Conservation (phyloP, 1,284 basidiomycete species). For the Ustilago lituana region DNA sequence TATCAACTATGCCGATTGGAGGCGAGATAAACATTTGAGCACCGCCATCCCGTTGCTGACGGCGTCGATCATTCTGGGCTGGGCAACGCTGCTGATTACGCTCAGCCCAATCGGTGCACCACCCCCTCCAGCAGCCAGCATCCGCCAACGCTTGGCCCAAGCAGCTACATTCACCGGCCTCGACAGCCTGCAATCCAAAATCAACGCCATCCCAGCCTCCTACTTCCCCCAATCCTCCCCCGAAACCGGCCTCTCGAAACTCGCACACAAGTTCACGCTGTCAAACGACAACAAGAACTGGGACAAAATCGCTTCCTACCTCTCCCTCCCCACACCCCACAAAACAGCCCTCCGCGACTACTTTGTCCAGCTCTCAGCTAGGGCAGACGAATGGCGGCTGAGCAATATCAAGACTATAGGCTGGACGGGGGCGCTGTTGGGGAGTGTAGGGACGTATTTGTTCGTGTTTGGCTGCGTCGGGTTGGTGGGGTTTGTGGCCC, state of each 20-base stretch:
- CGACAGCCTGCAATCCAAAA: not conserved
- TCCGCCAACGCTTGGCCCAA: slow-evolving; percentile 13
- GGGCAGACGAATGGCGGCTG: slow-evolving; percentile 27
- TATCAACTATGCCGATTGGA: slow-evolving; percentile 42
- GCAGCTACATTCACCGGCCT: slow-evolving; percentile 17
- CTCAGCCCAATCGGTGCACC: slow-evolving; percentile 44
- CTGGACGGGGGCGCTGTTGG: slow-evolving; percentile 39
- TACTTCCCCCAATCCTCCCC: not conserved
- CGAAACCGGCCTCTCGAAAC: too few relatives aligned
- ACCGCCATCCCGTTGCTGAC: slow-evolving; percentile 39
- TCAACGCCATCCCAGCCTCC: slow-evolving; percentile 8
- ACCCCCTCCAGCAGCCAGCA: slow-evolving; percentile 11
- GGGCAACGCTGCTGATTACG: slow-evolving; percentile 24
- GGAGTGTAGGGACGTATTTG: slow-evolving; percentile 22
- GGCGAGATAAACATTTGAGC: slow-evolving; percentile 9
- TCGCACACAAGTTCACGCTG: too few relatives aligned
- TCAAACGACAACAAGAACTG: not conserved
- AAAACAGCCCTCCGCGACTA: not conserved
- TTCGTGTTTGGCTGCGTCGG: slow-evolving; percentile 35
- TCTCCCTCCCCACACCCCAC: not conserved
- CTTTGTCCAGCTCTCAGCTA: not conserved
- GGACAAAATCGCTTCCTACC: slow-evolving; percentile 5
- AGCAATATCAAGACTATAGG: slow-evolving; percentile 30
- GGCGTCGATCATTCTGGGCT: slow-evolving; percentile 39
- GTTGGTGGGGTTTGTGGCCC: slow-evolving; percentile 28